Conservation (phyloP, 1,139 yeast genomes). For the Komagataea norvegica region DNA sequence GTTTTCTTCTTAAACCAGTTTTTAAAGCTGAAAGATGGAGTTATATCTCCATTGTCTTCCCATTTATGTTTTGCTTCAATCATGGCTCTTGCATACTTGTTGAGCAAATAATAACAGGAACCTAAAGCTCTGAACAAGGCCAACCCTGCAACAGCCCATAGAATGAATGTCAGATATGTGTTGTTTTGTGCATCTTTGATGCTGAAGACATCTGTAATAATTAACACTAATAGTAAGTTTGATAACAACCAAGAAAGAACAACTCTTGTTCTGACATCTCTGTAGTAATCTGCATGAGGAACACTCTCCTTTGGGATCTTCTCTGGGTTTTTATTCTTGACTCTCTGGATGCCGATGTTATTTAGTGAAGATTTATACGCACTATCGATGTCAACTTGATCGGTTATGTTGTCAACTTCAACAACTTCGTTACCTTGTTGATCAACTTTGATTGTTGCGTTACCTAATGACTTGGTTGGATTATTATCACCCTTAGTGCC, state of each 20-base stretch:
- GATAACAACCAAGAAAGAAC: conserved; percentile 88
- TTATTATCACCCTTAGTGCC: conserved; percentile 93
- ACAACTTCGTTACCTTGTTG: conserved; percentile 54
- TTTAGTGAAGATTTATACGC: conserved; percentile 74
- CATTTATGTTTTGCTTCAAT: conserved; percentile 36
- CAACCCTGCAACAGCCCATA: conserved; percentile 87
- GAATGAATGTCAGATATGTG: conserved; percentile 72
- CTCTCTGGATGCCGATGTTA: conserved; percentile 69
- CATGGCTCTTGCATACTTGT: conserved; percentile 35
- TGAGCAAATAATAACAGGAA: conserved; percentile 59
- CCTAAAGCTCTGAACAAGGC: conserved; percentile 79
- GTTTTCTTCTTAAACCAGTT: not conserved
- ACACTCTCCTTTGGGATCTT: conserved; percentile 32
- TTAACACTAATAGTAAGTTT: conserved; percentile 75
- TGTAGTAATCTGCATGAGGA: conserved; percentile 83
- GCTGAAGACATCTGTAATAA: conserved; percentile 75
- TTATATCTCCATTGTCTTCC: conserved; percentile 27
- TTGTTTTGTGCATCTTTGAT: conserved; percentile 63
- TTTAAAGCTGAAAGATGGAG: conserved; percentile 9
- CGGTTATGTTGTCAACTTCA: conserved; percentile 86
- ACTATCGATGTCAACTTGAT: conserved; percentile 86
- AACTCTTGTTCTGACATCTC: conserved; percentile 89
- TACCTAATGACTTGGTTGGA: conserved; percentile 60
- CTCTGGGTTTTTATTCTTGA: conserved; percentile 48
- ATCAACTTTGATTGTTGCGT: conserved; percentile 53